A percentile compares a stretch with the other conserved stretches of the same genome.
phyloP scores from a whole-genome alignment of 257 asterid genomes.

The Solanum chmielewskii region DNA sequence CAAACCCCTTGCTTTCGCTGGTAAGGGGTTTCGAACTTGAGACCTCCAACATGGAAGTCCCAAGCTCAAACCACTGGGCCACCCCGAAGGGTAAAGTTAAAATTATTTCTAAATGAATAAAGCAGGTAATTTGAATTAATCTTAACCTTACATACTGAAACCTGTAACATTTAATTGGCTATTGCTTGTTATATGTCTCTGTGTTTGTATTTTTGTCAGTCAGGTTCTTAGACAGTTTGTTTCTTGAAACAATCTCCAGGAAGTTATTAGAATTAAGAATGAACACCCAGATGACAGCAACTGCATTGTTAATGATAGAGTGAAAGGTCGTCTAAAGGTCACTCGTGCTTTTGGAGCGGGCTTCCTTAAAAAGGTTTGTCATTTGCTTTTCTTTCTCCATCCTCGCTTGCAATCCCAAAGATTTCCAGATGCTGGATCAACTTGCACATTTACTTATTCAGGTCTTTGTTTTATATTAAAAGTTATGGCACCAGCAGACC shows the following conservation, averaged over 20 bases:
- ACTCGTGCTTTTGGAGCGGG: slow-evolving; percentile 20
- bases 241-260: slow-evolving; percentile 3
- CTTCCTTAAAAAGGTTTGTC: slow-evolving; percentile 10
- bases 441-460: not conserved
- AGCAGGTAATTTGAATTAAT: not conserved
- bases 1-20: too few species aligned
- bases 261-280: slow-evolving; percentile 6
- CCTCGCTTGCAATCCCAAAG: not conserved
- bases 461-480: not conserved
- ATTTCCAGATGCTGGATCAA: not conserved
- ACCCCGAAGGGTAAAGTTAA: not conserved
- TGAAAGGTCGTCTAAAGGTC: slow-evolving; percentile 14
- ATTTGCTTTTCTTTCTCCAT: not conserved
- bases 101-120: not conserved
- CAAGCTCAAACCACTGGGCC: too few species aligned
- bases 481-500: not conserved
- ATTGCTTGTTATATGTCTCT: not conserved
- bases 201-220: not conserved
- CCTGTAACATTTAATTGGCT: not conserved
- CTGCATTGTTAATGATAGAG: slow-evolving; percentile 10
- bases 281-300: slow-evolving; percentile 13
- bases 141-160: not conserved
- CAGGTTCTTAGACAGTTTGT: not conserved
- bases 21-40: too few species aligned
- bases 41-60: too few species aligned